Percentiles rank a stretch among this genome's conserved stretches.
These are phyloP conservation scores for Ogataea paraovalis DNA, from an alignment of 805 yeast species.

Conservation along the genomic window DNA sequence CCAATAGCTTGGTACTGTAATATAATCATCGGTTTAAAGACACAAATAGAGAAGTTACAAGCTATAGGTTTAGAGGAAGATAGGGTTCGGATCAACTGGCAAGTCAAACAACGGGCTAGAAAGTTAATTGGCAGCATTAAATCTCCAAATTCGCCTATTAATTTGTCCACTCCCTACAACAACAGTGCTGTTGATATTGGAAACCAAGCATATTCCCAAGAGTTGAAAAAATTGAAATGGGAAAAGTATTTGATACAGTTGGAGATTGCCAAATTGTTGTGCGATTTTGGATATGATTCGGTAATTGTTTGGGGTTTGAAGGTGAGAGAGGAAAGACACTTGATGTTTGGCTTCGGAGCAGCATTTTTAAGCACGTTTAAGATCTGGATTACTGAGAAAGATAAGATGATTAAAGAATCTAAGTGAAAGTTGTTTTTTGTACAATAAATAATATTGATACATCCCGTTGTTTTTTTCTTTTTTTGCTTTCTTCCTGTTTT, in stretches of 20 bases:
- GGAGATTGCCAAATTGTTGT: constrained; percentile 39
- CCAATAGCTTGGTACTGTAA: constrained; percentile 67
- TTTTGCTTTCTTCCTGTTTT: background rate
- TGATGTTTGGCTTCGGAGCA: constrained; percentile 31
- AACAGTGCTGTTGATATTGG: constrained; percentile 4
- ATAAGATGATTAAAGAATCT: constrained; percentile 13
- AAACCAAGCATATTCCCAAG: constrained; percentile 14
- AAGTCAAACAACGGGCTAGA: constrained; percentile 55
- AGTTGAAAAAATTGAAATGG: constrained; percentile 31
- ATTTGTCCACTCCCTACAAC: constrained; percentile 12
- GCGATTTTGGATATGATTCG: constrained; percentile 47
- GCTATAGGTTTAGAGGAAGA: constrained; percentile 44
- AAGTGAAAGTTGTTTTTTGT: background rate
- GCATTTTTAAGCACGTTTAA: constrained; percentile 30
- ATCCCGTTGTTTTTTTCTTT: too few relatives aligned
- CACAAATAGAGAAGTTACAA: constrained; percentile 42
- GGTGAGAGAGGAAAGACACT: constrained; percentile 25
- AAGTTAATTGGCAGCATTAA: constrained; percentile 19
- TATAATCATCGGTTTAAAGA: constrained; percentile 53
- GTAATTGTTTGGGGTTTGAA: constrained; percentile 39
- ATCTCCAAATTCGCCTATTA: constrained; percentile 16
- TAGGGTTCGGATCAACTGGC: constrained; percentile 52
- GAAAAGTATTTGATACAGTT: constrained; percentile 35
- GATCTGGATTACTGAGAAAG: constrained; percentile 26
- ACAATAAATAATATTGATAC: too few relatives aligned